Percentiles rank a stretch among this genome's conserved stretches.
phyloP scores from a whole-genome alignment of 106 monocot genomes.

The Dioscorea dumetorum region DNA sequence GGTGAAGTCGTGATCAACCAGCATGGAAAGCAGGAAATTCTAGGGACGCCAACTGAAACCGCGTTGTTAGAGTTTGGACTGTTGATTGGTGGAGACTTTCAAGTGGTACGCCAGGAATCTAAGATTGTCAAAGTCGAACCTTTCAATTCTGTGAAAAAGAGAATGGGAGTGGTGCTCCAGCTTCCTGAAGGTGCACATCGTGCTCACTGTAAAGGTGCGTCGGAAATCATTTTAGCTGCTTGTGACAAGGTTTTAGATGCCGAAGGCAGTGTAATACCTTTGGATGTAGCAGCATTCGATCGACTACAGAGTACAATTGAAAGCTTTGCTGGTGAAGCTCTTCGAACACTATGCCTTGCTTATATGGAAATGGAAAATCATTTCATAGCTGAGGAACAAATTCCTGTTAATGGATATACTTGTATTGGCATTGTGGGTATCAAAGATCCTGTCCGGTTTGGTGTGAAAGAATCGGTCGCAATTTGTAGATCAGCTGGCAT shows the following conservation, averaged over 20 bases:
- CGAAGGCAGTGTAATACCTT: conserved; percentile 33
- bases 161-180: conserved; percentile 68
- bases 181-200: conserved; percentile 39
- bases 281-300: conserved; percentile 27
- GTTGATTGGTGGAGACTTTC: conserved; percentile 48
- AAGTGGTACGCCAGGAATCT: conserved; percentile 21
- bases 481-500: conserved; percentile 74
- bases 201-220: conserved; percentile 63
- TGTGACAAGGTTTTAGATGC: conserved; percentile 39
- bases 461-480: conserved; percentile 69
- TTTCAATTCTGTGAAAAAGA: conserved; percentile 66
- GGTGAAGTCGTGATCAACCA: conserved; percentile 56
- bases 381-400: conserved; percentile 32
- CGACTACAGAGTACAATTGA: conserved; percentile 40
- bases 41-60: conserved; percentile 69
- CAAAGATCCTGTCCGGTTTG: conserved; percentile 71
- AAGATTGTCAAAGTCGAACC: conserved; percentile 62
- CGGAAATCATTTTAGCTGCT: conserved; percentile 65
- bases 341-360: conserved; percentile 63
- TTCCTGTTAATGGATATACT: conserved; percentile 47
- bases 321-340: conserved; percentile 54
- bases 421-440: conserved; percentile 77
- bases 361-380: conserved; percentile 41
- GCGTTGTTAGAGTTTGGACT: conserved; percentile 61
- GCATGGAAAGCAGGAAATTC: conserved; percentile 44